Conservation (phyloP, 2,329 filamentous ascomycete species). For the Huntiella savannae region DNA sequence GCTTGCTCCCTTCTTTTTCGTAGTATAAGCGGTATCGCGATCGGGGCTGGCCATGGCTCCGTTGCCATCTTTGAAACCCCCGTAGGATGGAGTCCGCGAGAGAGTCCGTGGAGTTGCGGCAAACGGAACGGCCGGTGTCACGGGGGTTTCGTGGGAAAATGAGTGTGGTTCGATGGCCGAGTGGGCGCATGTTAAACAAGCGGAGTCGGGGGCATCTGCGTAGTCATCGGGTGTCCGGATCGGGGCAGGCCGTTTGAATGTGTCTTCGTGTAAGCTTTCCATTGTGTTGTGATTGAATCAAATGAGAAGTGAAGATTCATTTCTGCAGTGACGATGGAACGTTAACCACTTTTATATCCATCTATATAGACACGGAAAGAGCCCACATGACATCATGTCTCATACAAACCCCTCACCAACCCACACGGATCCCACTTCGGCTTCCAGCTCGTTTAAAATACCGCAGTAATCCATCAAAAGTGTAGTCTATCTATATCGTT, state of each 20-base stretch:
- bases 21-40: neutral
- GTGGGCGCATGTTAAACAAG: neutral
- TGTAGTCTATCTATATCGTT: no score
- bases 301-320: no score
- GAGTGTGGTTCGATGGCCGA: constrained; percentile 4
- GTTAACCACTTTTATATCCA: no score
- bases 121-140: neutral
- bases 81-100: neutral
- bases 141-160: constrained; percentile 1
- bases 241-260: constrained; percentile 8
- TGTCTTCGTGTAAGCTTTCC: constrained; percentile 9
- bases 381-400: no score
- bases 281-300: neutral
- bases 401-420: no score
- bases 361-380: no score
- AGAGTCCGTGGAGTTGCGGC: constrained; percentile 4
- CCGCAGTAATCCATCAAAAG: no score
- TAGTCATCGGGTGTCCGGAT: constrained; percentile 7
- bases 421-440: no score
- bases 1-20: neutral
- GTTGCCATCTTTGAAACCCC: no score
- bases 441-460: no score
- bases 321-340: no score
- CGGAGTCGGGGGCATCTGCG: neutral
- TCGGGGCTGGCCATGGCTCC: no score